phyloP scores from a whole-genome alignment of 345 rosid species.

The Pistacia vera region DNA sequence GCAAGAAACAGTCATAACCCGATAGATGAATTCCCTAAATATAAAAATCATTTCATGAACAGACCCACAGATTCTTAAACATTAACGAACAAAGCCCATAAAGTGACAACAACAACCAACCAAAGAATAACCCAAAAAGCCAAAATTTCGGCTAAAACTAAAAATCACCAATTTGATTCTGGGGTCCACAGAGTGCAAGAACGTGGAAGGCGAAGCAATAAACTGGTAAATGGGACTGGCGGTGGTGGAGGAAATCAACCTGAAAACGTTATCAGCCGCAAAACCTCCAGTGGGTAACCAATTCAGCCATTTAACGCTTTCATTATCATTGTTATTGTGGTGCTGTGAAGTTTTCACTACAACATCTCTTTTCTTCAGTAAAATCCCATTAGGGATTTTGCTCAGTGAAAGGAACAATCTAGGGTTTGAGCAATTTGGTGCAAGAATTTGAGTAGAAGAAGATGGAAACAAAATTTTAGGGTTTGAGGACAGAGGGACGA shows the following conservation, averaged over 20 bases:
- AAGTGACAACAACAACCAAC: not conserved
- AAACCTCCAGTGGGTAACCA: conserved; percentile 60
- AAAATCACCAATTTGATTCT: conserved; percentile 74
- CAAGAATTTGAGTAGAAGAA: conserved; percentile 6
- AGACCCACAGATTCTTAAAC: not conserved
- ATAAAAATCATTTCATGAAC: not conserved
- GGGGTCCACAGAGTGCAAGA: conserved; percentile 84
- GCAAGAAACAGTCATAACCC: not conserved
- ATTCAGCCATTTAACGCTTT: conserved; percentile 51
- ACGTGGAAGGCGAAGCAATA: conserved; percentile 78
- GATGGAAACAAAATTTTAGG: conserved; percentile 30
- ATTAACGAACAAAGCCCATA: not conserved
- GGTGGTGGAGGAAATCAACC: conserved; percentile 71
- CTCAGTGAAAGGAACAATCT: conserved; percentile 18
- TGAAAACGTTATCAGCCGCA: conserved; percentile 73
- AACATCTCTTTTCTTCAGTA: conserved; percentile 25
- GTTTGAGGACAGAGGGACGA: conserved; percentile 14
- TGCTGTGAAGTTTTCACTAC: conserved; percentile 39
- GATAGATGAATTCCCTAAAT: not conserved
- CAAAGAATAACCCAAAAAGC: not conserved
- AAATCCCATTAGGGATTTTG: conserved; percentile 7
- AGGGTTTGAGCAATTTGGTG: conserved; percentile 19
- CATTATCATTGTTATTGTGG: conserved; percentile 26
- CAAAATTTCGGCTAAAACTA: not conserved
- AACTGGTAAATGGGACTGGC: conserved; percentile 91